A percentile compares a stretch with the other conserved stretches of the same genome.
Evolutionary conservation across 2,329 filamentous ascomycete genomes (phyloP).

Genomic region (Niveomyces coronatus): DNA sequence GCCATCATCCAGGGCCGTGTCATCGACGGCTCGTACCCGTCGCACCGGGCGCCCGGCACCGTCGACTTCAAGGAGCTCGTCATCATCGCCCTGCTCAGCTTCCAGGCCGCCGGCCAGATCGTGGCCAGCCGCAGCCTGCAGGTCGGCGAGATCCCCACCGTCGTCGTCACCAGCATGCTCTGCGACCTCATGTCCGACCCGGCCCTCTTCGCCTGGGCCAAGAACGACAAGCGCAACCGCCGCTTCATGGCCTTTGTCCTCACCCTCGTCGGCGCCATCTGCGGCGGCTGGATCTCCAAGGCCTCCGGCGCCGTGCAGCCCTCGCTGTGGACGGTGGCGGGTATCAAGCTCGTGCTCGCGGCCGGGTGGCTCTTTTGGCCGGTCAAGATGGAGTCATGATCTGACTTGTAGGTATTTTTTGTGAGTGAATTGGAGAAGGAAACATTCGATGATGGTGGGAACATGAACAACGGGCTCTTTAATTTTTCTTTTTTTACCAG

Average conservation of each 20-base stretch:
- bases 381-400: constrained; percentile 11
- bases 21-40: constrained; percentile 10
- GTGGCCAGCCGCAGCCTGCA: constrained; percentile 37
- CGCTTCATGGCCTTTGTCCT: constrained; percentile 33
- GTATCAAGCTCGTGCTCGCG: constrained; percentile 32
- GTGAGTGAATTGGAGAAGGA: too few relatives aligned
- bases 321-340: constrained; percentile 35
- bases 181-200: constrained; percentile 43
- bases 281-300: constrained; percentile 37
- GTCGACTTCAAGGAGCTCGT: constrained; percentile 25
- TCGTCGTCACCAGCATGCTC: constrained; percentile 44
- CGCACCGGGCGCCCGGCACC: constrained; percentile 5
- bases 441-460: background rate
- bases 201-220: constrained; percentile 28
- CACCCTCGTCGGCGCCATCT: constrained; percentile 36
- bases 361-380: constrained; percentile 26
- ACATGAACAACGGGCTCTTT: background rate
- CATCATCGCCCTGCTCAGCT: constrained; percentile 37
- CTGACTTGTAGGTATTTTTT: too few relatives aligned
- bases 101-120: constrained; percentile 44
- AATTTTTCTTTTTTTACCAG: constrained; percentile 4
- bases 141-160: constrained; percentile 43
- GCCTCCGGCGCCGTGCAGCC: constrained; percentile 28
- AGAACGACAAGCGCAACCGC: constrained; percentile 41
- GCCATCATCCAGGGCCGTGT: constrained; percentile 36